phyloP scores from a whole-genome alignment of 768 basidiomycete genomes.

The Botryobasidium botryosum region DNA sequence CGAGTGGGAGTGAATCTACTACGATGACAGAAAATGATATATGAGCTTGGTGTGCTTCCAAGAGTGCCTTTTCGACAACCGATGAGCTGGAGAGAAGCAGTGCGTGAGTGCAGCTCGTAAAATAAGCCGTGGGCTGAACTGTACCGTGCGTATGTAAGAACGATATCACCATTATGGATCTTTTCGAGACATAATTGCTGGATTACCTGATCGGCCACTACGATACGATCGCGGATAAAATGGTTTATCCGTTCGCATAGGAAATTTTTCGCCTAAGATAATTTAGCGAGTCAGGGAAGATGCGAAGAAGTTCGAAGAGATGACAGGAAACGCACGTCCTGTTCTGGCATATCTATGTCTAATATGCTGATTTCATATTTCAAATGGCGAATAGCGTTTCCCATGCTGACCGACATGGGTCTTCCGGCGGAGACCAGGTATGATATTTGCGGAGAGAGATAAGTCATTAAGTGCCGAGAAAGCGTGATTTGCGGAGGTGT shows the following conservation, averaged over 20 bases:
- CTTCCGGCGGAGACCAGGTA: conserved; percentile 76
- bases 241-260: conserved; percentile 76
- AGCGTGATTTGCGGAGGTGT: conserved; percentile 78
- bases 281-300: conserved; percentile 4
- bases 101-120: too few relatives aligned
- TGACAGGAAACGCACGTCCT: conserved; percentile 47
- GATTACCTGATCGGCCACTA: conserved; percentile 86
- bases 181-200: conserved; percentile 77
- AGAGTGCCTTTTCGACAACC: conserved; percentile 76
- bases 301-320: neutral
- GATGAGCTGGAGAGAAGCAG: conserved; percentile 47
- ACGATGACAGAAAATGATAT: conserved; percentile 80
- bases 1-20: conserved; percentile 83
- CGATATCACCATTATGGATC: conserved; percentile 85
- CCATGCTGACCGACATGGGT: conserved; percentile 87
- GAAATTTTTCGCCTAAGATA: conserved; percentile 61
- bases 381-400: conserved; percentile 83
- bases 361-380: conserved; percentile 89
- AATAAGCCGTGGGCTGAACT: neutral
- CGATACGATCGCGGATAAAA: conserved; percentile 87
- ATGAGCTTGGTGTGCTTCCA: conserved; percentile 56
- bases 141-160: conserved; percentile 85
- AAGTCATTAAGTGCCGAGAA: conserved; percentile 78
- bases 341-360: conserved; percentile 86
- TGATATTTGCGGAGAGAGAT: conserved; percentile 84